Base-by-base conservation (phyloP, 2,329 filamentous ascomycete species). In the Periconia sp. region DNA sequence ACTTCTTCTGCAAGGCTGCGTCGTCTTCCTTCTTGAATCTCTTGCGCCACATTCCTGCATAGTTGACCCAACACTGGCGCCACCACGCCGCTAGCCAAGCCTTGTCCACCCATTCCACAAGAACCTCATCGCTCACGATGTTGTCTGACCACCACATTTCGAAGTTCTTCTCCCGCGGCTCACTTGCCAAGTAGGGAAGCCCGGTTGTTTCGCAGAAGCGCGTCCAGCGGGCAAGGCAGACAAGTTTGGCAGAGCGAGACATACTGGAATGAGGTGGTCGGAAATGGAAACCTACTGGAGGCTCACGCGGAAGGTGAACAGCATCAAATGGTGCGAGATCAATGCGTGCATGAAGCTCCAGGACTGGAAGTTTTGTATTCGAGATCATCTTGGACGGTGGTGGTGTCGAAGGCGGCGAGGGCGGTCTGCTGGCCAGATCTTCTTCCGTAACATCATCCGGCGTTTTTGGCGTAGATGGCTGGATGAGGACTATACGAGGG, bases 151-250 rank as follows among this genome's bases (percentile, higher is more conserved):
- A 70, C 6, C 44, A 35, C 52, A 68, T 63, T 7, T 55, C 49
- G 23, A 63, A 63, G 14, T 57, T 53, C 46, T 64, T 67, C n/a
- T 61, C 55, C 23, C 59, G 60, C 3, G 65, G 59, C 6, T 50
- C 42, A 15, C 40, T 14, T 19, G 53, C 42, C 1, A 69, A 54
- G 23, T 54, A 61, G 1, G 57, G 64, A 0, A 30, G 15, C 1
- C 64, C 57, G 1, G 56, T 63, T 1, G 30, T 14, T 0, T 52
- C 37, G 15, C 52, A 33, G 59, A 70, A 68, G 6, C 31, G 45
- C 3, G 67, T 69, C 66, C 65, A 69, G 54, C 66, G 65, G 3
- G 61, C 58, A 37, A 69, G 54, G 42, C 66, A 67, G 31, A 56
- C n/a, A 1, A 70, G 56, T 33, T 62, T 64, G 2, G 65, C 59